Evolutionary conservation across 2,329 filamentous ascomycete genomes (phyloP).

Genomic region (Exserohilum rostratum): DNA sequence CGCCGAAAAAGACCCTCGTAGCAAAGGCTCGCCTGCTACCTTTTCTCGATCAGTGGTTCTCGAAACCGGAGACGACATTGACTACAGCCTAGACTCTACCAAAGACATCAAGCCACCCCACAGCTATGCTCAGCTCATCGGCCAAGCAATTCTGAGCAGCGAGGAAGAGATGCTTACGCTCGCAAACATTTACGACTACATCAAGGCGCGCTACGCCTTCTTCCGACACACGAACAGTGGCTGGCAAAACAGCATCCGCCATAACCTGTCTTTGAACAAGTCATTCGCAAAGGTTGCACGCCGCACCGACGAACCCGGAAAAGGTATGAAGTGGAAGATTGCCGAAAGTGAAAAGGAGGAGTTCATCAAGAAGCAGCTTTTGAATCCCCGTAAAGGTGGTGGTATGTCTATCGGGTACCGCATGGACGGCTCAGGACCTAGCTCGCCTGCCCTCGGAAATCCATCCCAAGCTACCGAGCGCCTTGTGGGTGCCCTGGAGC

Average conservation of each 20-base stretch:
- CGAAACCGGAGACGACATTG: conserved; percentile 65
- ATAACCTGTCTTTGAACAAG: conserved; percentile 95
- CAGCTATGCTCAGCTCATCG: conserved; percentile 96
- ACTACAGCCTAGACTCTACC: conserved; percentile 81
- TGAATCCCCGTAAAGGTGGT: conserved; percentile 50
- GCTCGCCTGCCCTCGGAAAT: conserved; percentile 62
- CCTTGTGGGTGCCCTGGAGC: conserved; percentile 52
- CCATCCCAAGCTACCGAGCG: conserved; percentile 59
- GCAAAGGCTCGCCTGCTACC: conserved; percentile 54
- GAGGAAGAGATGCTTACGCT: conserved; percentile 87
- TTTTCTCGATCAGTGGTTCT: conserved; percentile 59
- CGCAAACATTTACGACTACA: conserved; percentile 91
- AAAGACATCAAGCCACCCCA: conserved; percentile 94
- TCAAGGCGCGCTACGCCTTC: conserved; percentile 89
- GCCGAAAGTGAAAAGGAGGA: conserved; percentile 83
- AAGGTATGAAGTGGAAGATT: conserved; percentile 99
- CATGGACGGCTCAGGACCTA: conserved; percentile 69
- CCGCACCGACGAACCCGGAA: conserved; percentile 92
- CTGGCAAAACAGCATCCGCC: conserved; percentile 98
- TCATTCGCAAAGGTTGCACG: conserved; percentile 92
- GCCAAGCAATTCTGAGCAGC: conserved; percentile 89
- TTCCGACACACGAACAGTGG: conserved; percentile 85
- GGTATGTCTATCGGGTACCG: conserved; percentile 34
- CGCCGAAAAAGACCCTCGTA: conserved; percentile 41
- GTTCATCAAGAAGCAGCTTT: conserved; percentile 73